Evolutionary conservation across 345 rosid species (phyloP).

Genomic region (Populus ilicifolia): DNA sequence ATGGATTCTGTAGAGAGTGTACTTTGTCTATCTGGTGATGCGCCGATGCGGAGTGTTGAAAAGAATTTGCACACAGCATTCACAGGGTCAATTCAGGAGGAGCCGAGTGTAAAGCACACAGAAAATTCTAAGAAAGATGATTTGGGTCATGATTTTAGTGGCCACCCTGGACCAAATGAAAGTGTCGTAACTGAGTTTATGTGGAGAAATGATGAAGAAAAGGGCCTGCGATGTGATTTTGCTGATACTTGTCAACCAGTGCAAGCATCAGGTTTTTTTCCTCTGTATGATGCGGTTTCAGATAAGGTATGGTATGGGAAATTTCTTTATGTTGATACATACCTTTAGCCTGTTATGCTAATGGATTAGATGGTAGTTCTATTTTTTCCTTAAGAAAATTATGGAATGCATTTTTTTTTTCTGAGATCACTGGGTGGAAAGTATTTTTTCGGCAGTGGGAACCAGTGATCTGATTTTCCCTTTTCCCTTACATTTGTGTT

Average conservation of each 20-base stretch:
- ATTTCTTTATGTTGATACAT: background rate
- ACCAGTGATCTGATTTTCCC: background rate
- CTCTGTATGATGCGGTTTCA: conserved; percentile 28
- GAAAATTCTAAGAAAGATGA: conserved; percentile 26
- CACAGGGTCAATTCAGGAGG: conserved; percentile 17
- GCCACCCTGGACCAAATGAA: conserved; percentile 22
- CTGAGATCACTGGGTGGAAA: background rate
- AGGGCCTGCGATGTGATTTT: conserved; percentile 24
- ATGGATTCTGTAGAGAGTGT: conserved; percentile 22
- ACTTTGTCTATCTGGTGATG: conserved; percentile 15
- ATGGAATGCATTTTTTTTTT: background rate
- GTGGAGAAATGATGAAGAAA: conserved; percentile 41
- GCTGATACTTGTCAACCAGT: conserved; percentile 27
- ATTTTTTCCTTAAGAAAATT: background rate
- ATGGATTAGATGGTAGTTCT: background rate
- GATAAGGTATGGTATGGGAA: conserved; percentile 36
- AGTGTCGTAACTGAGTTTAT: conserved; percentile 27
- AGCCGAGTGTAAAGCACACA: conserved; percentile 18
- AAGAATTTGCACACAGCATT: conserved; percentile 23
- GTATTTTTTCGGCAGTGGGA: background rate
- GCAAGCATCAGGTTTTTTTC: conserved; percentile 33
- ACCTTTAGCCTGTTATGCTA: background rate
- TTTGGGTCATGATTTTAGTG: conserved; percentile 19
- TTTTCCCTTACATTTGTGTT: background rate
- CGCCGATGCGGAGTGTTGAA: conserved; percentile 13